Base-by-base conservation (phyloP, 2,329 filamentous ascomycete genomes). In the Cordyceps tenuipes region DNA sequence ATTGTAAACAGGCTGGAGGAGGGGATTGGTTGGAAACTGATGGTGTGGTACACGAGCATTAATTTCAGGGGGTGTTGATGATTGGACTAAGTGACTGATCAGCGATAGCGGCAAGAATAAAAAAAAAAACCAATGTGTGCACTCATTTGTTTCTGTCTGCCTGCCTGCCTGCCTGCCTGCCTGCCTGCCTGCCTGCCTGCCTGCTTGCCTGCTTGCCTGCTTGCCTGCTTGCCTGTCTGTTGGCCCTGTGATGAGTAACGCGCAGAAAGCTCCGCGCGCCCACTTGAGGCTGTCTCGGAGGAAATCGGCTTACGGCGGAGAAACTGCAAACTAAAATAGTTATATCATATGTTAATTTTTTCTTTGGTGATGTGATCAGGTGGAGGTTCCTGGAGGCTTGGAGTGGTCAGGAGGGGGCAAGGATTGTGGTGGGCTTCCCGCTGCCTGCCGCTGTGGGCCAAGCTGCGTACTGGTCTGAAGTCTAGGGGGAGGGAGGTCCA, bases 401-500 rank as follows among this genome's bases (percentile, higher is more conserved):
- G 5, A 36, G 23, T 6, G 19, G n/a, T 21, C 23, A 21, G 43
- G 26, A 19, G 41, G 17, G n/a, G 26, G 53, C n/a, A 17, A 19
- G 43, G 43, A 21, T 46, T 15, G 39, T 1, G 41, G 41, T 29
- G 41, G 43, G 41, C 53, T 56, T 56, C 53, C 43, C 43, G 43
- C 43, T 46, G 17, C 53, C 43, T 46, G 17, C 53, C 53, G 53
- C 53, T 56, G 53, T 56, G 53, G 53, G 43, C 53, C 53, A 41
- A 41, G 23, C 29, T 34, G 39, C 3, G 39, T 2, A 10, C 34
- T 3, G 29, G 29, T 36, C 23, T 21, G 31, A 23, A 23, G 31
- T 36, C 29, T 5, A 29, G n/a, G n/a, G n/a, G n/a, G n/a, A n/a
- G n/a, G n/a, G 29, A 29, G 29, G 29, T 29, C 31, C 49, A 52